A percentile compares a stretch with the other conserved stretches of the same genome.
These are phyloP conservation scores for Westerdykella sp. DNA, from an alignment of 2,329 filamentous ascomycete species.

Conservation along the genomic window DNA sequence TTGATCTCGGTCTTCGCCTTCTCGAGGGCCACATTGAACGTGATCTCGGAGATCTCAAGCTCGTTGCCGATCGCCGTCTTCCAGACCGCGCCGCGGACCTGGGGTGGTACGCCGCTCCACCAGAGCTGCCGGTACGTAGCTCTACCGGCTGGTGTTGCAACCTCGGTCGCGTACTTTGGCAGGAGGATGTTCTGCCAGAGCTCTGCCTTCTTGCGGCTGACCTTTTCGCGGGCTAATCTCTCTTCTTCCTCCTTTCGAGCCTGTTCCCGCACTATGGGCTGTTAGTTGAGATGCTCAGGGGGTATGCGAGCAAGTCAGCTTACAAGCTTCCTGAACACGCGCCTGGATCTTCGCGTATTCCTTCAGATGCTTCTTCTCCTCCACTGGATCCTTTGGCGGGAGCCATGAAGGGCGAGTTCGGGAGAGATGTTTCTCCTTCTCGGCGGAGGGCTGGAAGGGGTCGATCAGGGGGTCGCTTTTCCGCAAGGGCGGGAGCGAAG, in stretches of 20 bases:
- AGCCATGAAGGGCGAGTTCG: conserved; percentile 75
- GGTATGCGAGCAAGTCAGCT: conserved; percentile 10
- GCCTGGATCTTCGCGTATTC: conserved; percentile 81
- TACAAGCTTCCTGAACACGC: conserved; percentile 52
- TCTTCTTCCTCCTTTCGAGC: conserved; percentile 41
- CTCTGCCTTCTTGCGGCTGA: conserved; percentile 45
- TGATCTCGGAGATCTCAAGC: conserved; percentile 59
- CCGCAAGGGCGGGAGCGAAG: conserved; percentile 56
- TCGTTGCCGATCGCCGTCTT: conserved; percentile 66
- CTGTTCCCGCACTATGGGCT: conserved; percentile 38
- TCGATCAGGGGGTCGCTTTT: conserved; percentile 78
- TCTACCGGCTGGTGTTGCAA: conserved; percentile 39
- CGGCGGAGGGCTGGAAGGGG: conserved; percentile 74
- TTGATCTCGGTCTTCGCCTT: conserved; percentile 55
- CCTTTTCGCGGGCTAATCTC: conserved; percentile 45
- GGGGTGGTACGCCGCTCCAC: conserved; percentile 73
- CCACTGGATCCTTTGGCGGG: conserved; percentile 79
- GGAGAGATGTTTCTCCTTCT: conserved; percentile 78
- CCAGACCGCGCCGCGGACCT: conserved; percentile 65
- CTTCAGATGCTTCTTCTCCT: conserved; percentile 82
- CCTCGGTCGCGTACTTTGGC: conserved; percentile 67
- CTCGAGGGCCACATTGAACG: conserved; percentile 64
- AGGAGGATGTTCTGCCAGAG: conserved; percentile 74
- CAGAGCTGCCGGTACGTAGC: conserved; percentile 58
- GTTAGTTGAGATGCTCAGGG: not conserved